A percentile compares a stretch with the other conserved stretches of the same genome.
phyloP scores from a whole-genome alignment of 352 stramenopile species.

The Phytophthora pistaciae region DNA sequence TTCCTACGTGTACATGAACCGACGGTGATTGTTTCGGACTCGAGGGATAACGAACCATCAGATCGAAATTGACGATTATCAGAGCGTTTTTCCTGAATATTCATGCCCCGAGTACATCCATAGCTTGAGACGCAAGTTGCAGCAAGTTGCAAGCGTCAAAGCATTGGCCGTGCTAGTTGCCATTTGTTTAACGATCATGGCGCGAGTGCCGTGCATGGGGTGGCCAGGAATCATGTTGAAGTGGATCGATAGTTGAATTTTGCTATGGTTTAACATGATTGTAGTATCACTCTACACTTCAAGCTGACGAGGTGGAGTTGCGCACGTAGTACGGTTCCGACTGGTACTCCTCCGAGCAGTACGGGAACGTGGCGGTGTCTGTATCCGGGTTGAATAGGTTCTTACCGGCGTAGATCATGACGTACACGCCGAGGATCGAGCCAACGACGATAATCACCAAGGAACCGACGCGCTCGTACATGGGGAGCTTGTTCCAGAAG shows the following conservation, averaged over 20 bases:
- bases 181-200: neutral
- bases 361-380: constrained; percentile 52
- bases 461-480: constrained; percentile 49
- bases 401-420: constrained; percentile 51
- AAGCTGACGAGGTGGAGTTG: constrained; percentile 30
- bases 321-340: constrained; percentile 53
- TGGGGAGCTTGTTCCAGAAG: constrained; percentile 45
- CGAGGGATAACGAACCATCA: too few relatives aligned
- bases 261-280: constrained; percentile 5
- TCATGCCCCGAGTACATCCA: too few relatives aligned
- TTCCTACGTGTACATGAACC: too few relatives aligned
- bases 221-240: neutral
- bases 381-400: constrained; percentile 47
- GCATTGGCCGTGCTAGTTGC: neutral
- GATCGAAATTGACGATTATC: too few relatives aligned
- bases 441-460: constrained; percentile 48
- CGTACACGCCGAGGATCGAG: constrained; percentile 44
- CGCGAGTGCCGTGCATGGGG: neutral
- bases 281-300: neutral
- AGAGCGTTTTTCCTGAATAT: too few relatives aligned
- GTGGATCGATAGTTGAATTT: constrained; percentile 11
- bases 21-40: too few relatives aligned
- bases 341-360: constrained; percentile 59
- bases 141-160: neutral
- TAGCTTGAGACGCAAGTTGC: neutral